Percentiles rank a stretch among this genome's conserved stretches.
These are phyloP conservation scores for Galerina sulciceps DNA, from an alignment of 768 basidiomycete genomes.

Conservation along the genomic window DNA sequence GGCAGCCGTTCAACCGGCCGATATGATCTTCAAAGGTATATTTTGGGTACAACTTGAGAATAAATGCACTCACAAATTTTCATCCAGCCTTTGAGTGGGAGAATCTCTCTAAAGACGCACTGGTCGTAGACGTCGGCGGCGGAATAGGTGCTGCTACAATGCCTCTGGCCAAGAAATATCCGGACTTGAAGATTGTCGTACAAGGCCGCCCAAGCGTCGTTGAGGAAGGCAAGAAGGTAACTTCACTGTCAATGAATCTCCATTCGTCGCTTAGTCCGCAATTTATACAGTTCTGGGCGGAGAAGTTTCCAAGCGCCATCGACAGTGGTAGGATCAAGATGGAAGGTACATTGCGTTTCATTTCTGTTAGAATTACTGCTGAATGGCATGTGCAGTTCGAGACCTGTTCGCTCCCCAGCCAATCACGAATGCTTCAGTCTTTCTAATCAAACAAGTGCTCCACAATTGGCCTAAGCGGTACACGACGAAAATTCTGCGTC, in stretches of 20 bases:
- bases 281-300: neutral
- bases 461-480: neutral
- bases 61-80: neutral
- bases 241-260: too few relatives aligned
- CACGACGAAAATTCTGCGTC: neutral
- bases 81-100: conserved; percentile 1
- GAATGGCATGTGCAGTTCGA: neutral
- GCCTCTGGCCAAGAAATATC: neutral
- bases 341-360: neutral
- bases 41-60: neutral
- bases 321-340: neutral
- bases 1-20: conserved; percentile 24
- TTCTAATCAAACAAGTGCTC: conserved; percentile 1
- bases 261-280: too few relatives aligned
- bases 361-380: neutral
- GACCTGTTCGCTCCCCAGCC: neutral
- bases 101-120: neutral
- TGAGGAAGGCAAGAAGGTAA: neutral
- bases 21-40: conserved; percentile 21
- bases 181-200: conserved; percentile 62
- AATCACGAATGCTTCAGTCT: neutral
- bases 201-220: conserved; percentile 34
- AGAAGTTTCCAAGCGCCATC: neutral
- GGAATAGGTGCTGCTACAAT: conserved; percentile 46
- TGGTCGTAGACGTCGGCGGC: conserved; percentile 17